Conservation (phyloP, 179 eudicot genomes). For the Nepenthes alata region DNA sequence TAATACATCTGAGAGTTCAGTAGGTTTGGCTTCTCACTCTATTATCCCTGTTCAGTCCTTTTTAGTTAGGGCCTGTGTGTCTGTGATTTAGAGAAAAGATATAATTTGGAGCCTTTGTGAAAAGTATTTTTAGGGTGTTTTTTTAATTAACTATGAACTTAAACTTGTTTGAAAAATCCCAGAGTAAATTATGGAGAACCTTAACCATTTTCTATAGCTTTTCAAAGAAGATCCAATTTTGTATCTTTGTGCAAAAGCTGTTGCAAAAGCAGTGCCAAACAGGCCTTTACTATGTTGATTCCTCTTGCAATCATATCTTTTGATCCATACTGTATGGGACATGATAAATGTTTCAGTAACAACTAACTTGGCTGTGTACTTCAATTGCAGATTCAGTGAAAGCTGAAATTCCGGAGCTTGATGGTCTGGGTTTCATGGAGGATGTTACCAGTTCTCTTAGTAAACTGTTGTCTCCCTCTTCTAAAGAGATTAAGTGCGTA, state of each 20-base stretch:
- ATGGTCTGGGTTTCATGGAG: conserved; percentile 81
- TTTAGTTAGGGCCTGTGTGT: background rate
- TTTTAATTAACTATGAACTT: background rate
- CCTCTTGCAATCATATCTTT: too few species aligned
- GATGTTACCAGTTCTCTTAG: conserved; percentile 58
- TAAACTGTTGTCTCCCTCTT: conserved; percentile 53
- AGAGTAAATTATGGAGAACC: too few species aligned
- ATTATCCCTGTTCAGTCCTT: background rate
- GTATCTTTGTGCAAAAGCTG: too few species aligned
- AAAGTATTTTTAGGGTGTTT: background rate
- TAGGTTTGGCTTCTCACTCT: conserved; percentile 36
- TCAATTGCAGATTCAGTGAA: conserved; percentile 39
- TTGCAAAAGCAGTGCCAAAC: too few species aligned
- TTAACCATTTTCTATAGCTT: too few species aligned
- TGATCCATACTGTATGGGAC: background rate
- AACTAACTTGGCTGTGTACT: conserved; percentile 5
- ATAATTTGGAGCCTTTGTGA: too few species aligned
- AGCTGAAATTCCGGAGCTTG: conserved; percentile 59
- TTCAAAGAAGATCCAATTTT: too few species aligned
- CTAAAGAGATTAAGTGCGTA: conserved; percentile 71
- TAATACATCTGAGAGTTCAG: conserved; percentile 36
- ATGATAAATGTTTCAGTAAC: background rate
- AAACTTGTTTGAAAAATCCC: background rate
- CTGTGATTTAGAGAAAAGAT: too few species aligned
- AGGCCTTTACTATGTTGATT: too few species aligned